Evolutionary conservation across 2,329 filamentous ascomycete species (phyloP), one percentile per base, ranked within the genome.

Genomic region (Aspergillus tanneri): DNA sequence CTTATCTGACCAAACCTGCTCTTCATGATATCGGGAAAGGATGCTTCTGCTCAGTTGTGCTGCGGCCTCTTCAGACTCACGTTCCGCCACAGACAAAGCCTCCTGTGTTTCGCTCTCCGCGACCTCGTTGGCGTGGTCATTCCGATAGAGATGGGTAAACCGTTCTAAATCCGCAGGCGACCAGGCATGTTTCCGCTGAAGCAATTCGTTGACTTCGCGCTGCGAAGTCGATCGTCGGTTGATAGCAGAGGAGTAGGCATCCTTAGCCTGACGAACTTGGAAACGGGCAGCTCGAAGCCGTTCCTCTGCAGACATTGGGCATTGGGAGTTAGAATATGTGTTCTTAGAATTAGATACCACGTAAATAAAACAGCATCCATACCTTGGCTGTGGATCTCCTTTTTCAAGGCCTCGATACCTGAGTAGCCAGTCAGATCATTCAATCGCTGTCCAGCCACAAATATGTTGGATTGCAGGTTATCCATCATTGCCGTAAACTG

Each of bases 1-100:
- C 60, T 95, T 92, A 68, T 99, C 93, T 65, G 89, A 95, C 93
- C 93, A 99, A 47, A 99, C 95, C 74, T 99, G 93, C 75, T 99
- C 93, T 73, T 99, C 93, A 69, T 99, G 93, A 71, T 99, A 99
- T 52, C 95, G 83, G 53, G 87, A 87, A 43, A 96, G 76, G 60
- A 97, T 96, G 42, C 86, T 84, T 53, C 86, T 84, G 65, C 87
- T 92, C 45, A 99, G 75, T 60, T 85, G 81, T 43, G 84, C 82
- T 46, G 85, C 82, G 1, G 90, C 81, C 53, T 87, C 85, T 71
- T 96, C 88, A 52, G 95, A 84, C 51, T 88, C 83, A 36, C 81
- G 80, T 73, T 99, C 93, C 2, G 89, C 85, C 50, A 83, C 79
- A 12, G 84, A 83, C 21, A 97, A 78, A 11, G 80, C 78, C 49